Evolutionary conservation across 2,329 filamentous ascomycete genomes (phyloP), one percentile per base, ranked within the genome.

Genomic region (Phialemonium atrogriseum): DNA sequence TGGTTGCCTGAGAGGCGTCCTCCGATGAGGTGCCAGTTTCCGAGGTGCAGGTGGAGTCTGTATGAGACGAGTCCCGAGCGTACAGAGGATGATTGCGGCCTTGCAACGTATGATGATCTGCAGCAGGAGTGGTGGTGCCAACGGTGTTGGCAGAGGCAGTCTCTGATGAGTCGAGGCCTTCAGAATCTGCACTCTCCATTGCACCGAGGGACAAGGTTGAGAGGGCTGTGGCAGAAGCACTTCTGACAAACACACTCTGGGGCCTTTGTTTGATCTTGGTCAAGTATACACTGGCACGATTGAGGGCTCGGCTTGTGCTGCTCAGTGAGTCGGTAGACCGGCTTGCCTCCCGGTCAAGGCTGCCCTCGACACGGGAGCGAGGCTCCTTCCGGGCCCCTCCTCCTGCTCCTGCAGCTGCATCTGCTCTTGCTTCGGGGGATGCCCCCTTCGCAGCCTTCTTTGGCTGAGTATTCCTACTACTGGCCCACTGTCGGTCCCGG

Each of bases 241-340:
- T 53, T 39, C 60, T 65, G 24, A 56, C 51, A 23, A 64, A 55
- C 21, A 64, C 56, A 36, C 52, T 53, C 23, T 59, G 58, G 26
- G 65, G 62, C 17, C 57, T 57, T 33, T 64, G 58, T 45, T 69
- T 71, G 37, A 73, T 66, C 47, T 60, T 72, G 37, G 59, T 64
- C 31, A 76, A 53, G 45, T 70, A 73, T 24, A 53, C 53, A 38
- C 56, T 63, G 29, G 68, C 61, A 30, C 64, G 60, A 30, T 54
- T 59, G 30, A 66, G 50, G 2, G 58, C 50, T 24, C 56, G 59
- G 17, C 59, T 52, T 14, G 49, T 47, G 38, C 55, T 41, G 36
- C 55, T 59, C 17, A 29, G 26, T 13, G 38, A 32, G 25, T 43
- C 38, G 10, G 33, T 30, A 16, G 29, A 26, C 10, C 13, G 26